Evolutionary conservation across 2,329 filamentous ascomycete species (phyloP), one percentile per base, ranked within the genome.

Genomic region (Ascomycota sp.): DNA sequence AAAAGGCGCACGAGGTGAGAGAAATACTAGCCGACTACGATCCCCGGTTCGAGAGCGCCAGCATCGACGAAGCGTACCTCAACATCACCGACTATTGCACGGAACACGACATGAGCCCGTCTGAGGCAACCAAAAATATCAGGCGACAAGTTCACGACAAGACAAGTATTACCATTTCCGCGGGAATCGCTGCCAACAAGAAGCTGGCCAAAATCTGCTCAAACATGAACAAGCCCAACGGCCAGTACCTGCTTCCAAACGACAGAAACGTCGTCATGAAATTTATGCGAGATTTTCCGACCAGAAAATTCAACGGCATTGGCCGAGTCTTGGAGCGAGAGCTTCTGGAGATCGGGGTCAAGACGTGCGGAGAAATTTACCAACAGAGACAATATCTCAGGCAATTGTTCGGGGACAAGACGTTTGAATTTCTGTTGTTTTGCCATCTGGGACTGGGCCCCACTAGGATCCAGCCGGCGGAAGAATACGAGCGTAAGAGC

Each of bases 191-290:
- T 1, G 78, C 82, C 2, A 98, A 98, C 48, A 75, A 85, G 0
- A 86, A 83, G 45, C 61, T 98, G 10, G 86, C 89, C 20, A 98
- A 98, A 52, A 93, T 98, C 21, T 82, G 78, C 42, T 92, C 82
- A 12, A 94, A 98, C 46, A 70, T 77, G 49, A 94, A 95, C 52
- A 98, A 98, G 46, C 89, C 89, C 0, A 92, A 98, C 41, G 89
- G 89, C 0, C 89, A 95, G 45, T 95, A 77, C 41, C 55, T 68
- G 8, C 57, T 95, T 2, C 64, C 75, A 0, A 78, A 65, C 30
- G 75, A 92, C 25, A 65, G 85, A 8, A 54, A 57, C 19, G 63
- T 69, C 1, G 82, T 98, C 35, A 72, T 95, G 66, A 56, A 63
- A 0, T 95, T 94, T 45, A 93, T 95, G 77, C 63, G 65, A 8